These are phyloP conservation scores for Hemisphaericaspora nanyangensis DNA, from an alignment of 805 yeast genomes.

Conservation along the genomic window DNA sequence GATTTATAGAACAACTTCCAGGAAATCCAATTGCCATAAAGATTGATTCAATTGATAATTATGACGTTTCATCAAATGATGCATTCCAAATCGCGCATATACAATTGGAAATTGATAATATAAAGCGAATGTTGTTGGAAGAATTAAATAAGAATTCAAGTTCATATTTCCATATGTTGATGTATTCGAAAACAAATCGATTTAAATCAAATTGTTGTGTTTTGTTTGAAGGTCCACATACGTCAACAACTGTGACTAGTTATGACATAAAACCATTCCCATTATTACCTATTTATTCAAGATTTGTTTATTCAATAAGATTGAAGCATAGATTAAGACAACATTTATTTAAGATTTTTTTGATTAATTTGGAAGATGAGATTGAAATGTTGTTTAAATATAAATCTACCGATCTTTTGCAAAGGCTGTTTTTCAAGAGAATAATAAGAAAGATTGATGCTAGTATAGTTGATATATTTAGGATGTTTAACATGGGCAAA, in stretches of 20 bases:
- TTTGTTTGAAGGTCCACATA: background rate
- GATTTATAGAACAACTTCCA: constrained; percentile 20
- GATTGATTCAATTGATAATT: constrained; percentile 26
- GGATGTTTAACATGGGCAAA: background rate
- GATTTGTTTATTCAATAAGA: constrained; percentile 18
- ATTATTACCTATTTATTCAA: constrained; percentile 31
- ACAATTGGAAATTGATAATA: background rate
- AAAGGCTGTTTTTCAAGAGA: constrained; percentile 21
- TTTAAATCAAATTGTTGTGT: background rate
- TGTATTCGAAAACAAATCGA: background rate
- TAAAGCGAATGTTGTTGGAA: background rate
- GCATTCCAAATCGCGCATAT: background rate
- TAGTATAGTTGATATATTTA: constrained; percentile 15
- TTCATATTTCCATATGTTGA: background rate
- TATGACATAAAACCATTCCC: constrained; percentile 30
- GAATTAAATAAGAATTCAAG: background rate
- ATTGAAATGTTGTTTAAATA: constrained; percentile 36
- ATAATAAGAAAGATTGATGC: constrained; percentile 23
- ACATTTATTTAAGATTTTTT: constrained; percentile 34
- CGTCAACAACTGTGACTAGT: constrained; percentile 11
- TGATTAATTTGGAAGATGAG: constrained; percentile 36
- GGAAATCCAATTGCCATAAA: constrained; percentile 18
- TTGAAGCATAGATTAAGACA: constrained; percentile 22
- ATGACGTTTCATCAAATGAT: constrained; percentile 10
- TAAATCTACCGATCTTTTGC: constrained; percentile 23